Percentiles rank a stretch among this genome's conserved stretches.
phyloP scores from a whole-genome alignment of 257 asterid genomes.

The Orobanche coerulescens region DNA sequence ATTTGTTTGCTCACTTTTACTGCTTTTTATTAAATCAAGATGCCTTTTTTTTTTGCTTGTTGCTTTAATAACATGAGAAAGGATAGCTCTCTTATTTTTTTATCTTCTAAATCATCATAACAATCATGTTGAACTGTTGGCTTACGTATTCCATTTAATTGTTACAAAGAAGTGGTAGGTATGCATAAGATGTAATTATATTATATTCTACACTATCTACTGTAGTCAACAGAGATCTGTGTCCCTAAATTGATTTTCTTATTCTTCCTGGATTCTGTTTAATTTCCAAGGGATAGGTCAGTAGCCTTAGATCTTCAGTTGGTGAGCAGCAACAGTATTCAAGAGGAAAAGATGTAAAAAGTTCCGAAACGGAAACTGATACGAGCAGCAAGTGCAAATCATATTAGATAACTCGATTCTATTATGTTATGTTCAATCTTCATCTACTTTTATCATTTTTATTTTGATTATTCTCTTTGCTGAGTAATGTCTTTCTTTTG shows the following conservation, averaged over 20 bases:
- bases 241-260: neutral
- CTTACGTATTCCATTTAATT: neutral
- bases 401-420: conserved; percentile 9
- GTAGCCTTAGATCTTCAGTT: conserved; percentile 34
- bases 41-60: conserved; percentile 1
- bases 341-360: conserved; percentile 29
- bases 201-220: conserved; percentile 11
- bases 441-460: neutral
- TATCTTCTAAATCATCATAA: conserved; percentile 2
- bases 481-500: conserved; percentile 23
- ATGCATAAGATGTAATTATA: conserved; percentile 10
- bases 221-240: conserved; percentile 3
- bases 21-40: neutral
- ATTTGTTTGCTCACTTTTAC: neutral
- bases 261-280: conserved; percentile 10
- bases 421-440: neutral
- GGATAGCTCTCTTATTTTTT: neutral
- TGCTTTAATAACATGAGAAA: neutral
- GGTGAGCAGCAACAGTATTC: conserved; percentile 34
- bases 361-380: conserved; percentile 35
- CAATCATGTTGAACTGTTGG: conserved; percentile 9
- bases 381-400: conserved; percentile 29
- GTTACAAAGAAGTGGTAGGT: neutral
- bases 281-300: conserved; percentile 47
- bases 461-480: conserved; percentile 5